A percentile compares a stretch with the other conserved stretches of the same genome.
These are phyloP conservation scores for Ceratobasidium sp. DNA, from an alignment of 1,284 basidiomycete genomes.

Conservation along the genomic window DNA sequence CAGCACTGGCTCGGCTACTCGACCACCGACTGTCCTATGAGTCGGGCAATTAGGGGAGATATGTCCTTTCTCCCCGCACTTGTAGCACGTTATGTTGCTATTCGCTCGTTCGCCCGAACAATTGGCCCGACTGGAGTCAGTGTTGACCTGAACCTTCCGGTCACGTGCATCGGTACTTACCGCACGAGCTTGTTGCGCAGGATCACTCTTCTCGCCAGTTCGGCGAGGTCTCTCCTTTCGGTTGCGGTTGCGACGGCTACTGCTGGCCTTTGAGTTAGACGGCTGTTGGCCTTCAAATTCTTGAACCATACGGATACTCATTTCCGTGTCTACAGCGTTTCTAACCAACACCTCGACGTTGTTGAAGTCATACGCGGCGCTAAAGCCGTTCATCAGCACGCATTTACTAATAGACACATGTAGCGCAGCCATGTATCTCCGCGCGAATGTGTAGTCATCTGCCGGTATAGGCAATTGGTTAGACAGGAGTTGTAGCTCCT, in stretches of 20 bases:
- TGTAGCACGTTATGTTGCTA: conserved; percentile 4
- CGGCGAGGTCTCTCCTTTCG: neutral
- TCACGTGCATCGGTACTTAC: neutral
- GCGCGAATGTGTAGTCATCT: neutral
- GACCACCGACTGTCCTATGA: neutral
- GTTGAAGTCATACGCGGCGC: neutral
- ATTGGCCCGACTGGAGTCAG: neutral
- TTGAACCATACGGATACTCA: neutral
- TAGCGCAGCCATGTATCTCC: neutral
- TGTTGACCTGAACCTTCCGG: too few relatives aligned
- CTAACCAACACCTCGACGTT: neutral
- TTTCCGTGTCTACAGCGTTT: conserved; percentile 2
- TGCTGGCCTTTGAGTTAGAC: neutral
- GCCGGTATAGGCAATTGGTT: neutral
- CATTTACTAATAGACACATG: neutral
- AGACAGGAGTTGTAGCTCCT: neutral
- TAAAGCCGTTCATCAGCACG: neutral
- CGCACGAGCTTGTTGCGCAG: neutral
- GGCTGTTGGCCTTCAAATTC: neutral
- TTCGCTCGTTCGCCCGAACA: neutral
- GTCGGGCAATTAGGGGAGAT: conserved; percentile 1
- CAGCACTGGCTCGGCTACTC: conserved; percentile 5
- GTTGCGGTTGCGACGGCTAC: neutral
- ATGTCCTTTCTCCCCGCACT: neutral
- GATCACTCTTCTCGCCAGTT: neutral